A percentile compares a stretch with the other conserved stretches of the same genome.
phyloP scores from a whole-genome alignment of 805 yeast species.

The Starmerella stigmatis region DNA sequence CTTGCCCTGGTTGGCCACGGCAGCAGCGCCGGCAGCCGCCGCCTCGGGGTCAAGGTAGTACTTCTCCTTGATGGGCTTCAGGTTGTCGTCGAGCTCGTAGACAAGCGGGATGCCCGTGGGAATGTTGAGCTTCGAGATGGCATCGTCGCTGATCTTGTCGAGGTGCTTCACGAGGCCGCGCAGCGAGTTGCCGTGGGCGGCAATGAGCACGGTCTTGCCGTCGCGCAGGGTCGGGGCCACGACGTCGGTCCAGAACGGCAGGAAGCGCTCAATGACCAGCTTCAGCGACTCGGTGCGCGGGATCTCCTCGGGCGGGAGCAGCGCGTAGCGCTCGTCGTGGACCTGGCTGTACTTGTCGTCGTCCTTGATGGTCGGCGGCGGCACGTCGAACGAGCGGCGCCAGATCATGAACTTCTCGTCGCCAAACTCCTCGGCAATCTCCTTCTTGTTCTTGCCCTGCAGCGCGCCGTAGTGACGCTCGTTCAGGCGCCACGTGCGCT shows the following conservation, averaged over 20 bases:
- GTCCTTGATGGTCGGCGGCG: conserved; percentile 82
- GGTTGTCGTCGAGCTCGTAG: conserved; percentile 78
- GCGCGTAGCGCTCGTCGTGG: conserved; percentile 74
- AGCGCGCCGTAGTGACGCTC: conserved; percentile 99
- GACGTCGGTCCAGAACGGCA: conserved; percentile 94
- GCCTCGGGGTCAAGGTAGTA: conserved; percentile 99
- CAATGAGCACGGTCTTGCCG: conserved; percentile 83
- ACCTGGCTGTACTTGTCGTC: conserved; percentile 72
- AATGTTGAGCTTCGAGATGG: conserved; percentile 87
- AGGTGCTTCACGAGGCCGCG: conserved; percentile 94
- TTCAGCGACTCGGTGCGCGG: conserved; percentile 93
- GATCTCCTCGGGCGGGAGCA: conserved; percentile 72
- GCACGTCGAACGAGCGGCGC: conserved; percentile 96
- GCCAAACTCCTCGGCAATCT: conserved; percentile 77
- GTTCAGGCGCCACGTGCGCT: conserved; percentile 95
- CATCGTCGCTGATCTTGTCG: conserved; percentile 84
- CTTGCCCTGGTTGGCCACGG: conserved; percentile 90
- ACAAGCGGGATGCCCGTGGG: conserved; percentile 99
- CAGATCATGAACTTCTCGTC: conserved; percentile 87
- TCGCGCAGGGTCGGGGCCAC: conserved; percentile 72
- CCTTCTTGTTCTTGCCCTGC: conserved; percentile 98
- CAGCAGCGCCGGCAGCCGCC: conserved; percentile 99
- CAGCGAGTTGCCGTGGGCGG: conserved; percentile 98
- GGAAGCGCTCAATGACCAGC: conserved; percentile 88
- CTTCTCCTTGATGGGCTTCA: conserved; percentile 84